phyloP scores from a whole-genome alignment of 257 asterid genomes.

The Thymus quinquecostatus region DNA sequence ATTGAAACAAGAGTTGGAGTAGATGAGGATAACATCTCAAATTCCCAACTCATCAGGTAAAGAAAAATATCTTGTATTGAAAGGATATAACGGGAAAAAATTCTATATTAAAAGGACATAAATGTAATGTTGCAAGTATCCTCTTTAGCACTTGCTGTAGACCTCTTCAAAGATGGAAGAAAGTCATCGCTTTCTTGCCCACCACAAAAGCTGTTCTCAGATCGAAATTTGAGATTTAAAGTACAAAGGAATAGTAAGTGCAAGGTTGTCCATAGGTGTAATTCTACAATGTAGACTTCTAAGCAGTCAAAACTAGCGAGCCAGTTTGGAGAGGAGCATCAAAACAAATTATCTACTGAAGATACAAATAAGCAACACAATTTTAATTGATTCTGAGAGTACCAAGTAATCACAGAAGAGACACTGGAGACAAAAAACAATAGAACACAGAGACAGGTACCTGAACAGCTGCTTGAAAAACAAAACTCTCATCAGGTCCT shows the following conservation, averaged over 20 bases:
- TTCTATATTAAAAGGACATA: too few relatives aligned
- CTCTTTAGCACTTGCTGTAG: too few relatives aligned
- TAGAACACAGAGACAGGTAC: conserved; percentile 44
- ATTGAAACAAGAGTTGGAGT: too few relatives aligned
- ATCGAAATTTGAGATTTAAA: too few relatives aligned
- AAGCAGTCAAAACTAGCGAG: not conserved
- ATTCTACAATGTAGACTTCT: too few relatives aligned
- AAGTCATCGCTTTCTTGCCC: too few relatives aligned
- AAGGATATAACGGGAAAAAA: not conserved
- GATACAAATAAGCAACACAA: conserved; percentile 5
- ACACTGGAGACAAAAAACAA: conserved; percentile 22
- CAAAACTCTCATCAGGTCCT: conserved; percentile 88
- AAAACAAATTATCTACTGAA: conserved; percentile 1
- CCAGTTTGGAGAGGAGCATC: not conserved
- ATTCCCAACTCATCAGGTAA: not conserved
- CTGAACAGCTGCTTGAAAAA: conserved; percentile 95
- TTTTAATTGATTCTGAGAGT: not conserved
- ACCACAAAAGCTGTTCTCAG: too few relatives aligned
- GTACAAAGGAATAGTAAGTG: too few relatives aligned
- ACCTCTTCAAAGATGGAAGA: too few relatives aligned
- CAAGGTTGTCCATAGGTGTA: too few relatives aligned
- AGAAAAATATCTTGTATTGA: not conserved
- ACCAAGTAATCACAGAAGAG: not conserved
- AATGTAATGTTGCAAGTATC: too few relatives aligned
- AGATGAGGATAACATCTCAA: not conserved